Base-by-base conservation (phyloP, 306 rosid genomes). In the Prunus fruticosa region DNA sequence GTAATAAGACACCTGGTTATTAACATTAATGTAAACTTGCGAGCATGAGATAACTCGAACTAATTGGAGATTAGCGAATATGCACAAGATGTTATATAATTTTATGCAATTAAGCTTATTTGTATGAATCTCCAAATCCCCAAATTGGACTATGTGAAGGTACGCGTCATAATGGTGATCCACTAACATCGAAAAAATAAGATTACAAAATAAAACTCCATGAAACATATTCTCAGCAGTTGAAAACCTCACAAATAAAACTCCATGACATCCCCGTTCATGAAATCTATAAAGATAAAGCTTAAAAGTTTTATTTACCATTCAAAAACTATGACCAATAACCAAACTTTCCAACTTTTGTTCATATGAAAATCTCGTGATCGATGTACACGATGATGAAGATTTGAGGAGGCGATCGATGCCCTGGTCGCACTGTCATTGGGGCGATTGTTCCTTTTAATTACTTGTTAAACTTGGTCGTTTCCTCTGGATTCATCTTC, bases 371-470 rank as follows among this genome's bases (percentile, higher is more conserved):
- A 18, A 22, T 38, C 13, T 58, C 34, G 5, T 71, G 25, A 34
- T 34, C 38, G 38, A 34, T 34, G 7, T 56, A 72, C 23, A 76
- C 75, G 19, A 69, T 50, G 72, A 2, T 46, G 23, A 25, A 22
- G 27, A 60, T 81, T 71, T 79, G 62, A 79, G 6, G 16, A 32
- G 64, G 79, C 75, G 63, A 60, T 60, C 20, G 76, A 51, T 69
- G 73, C 72, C 77, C 67, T 62, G 70, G 47, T 72, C 76, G 72
- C 69, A 79, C 74, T 84, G 68, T 82, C 69, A 80, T 80, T 20
- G 71, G 84, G 87, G 84, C 86, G 90, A 86, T 87, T 87, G 84
- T 89, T 89, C 87, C 88, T 86, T 85, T 86, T 5, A 34, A 34
- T 87, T 78, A 69, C 82, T 80, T 84, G 71, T 77, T 18, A 2